Conservation (phyloP, 1,139 yeast species). For the Petasospora fabianii region DNA sequence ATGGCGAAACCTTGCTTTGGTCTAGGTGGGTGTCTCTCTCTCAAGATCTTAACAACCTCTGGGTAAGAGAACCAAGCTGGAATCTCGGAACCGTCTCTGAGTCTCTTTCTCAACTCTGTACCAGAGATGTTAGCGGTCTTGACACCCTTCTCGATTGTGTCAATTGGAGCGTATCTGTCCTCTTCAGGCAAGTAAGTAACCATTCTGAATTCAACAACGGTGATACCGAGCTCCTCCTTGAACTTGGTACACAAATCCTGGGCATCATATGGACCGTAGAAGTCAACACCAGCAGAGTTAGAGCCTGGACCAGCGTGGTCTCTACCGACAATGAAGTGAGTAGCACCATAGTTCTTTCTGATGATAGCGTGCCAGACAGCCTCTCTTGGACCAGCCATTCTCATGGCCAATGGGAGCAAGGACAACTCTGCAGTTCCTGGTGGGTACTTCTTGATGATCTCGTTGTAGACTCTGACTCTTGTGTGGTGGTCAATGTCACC, state of each 20-base stretch:
- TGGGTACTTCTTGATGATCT: conserved; percentile 87
- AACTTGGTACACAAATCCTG: conserved; percentile 80
- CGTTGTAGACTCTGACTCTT: conserved; percentile 91
- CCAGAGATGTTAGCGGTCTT: conserved; percentile 92
- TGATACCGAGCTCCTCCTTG: conserved; percentile 75
- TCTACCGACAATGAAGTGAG: conserved; percentile 96
- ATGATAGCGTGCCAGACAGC: conserved; percentile 98
- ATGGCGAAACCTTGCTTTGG: conserved; percentile 82
- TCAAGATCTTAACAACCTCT: conserved; percentile 85
- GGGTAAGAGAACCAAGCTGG: conserved; percentile 98
- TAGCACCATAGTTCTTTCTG: conserved; percentile 94
- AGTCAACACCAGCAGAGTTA: conserved; percentile 89
- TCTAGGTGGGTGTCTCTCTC: conserved; percentile 94
- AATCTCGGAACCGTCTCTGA: conserved; percentile 81
- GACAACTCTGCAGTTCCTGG: conserved; percentile 90
- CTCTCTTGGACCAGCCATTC: conserved; percentile 99
- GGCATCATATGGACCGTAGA: conserved; percentile 97
- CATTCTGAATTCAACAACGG: conserved; percentile 95
- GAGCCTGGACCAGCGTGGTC: conserved; percentile 98
- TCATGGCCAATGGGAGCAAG: conserved; percentile 90
- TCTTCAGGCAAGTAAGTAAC: conserved; percentile 94
- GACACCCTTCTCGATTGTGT: conserved; percentile 73
- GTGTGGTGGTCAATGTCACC: conserved; percentile 98
- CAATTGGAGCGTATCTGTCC: conserved; percentile 93
- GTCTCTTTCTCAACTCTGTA: conserved; percentile 85